phyloP scores from a whole-genome alignment of 192 early-diverging fungal genomes.

The Dissophora ornata region DNA sequence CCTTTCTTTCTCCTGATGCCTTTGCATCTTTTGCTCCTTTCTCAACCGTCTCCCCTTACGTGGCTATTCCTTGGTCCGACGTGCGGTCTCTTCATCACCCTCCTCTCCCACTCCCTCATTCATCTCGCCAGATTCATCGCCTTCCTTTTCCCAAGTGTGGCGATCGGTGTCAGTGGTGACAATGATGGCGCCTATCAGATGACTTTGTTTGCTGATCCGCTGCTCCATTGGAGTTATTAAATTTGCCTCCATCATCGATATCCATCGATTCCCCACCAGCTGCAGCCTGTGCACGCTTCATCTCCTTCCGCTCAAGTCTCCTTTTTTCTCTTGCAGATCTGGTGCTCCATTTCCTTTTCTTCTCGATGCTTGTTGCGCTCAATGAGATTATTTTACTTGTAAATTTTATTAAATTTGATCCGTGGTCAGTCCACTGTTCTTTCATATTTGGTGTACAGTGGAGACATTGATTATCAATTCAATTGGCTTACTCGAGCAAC shows the following conservation, averaged over 20 bases:
- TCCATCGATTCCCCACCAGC: conserved; percentile 1
- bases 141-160: conserved; percentile 16
- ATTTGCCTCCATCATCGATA: conserved; percentile 2
- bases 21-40: conserved; percentile 33
- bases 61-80: conserved; percentile 15
- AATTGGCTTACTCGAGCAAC: conserved; percentile 16
- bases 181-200: too few species aligned
- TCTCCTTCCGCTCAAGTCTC: conserved; percentile 23
- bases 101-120: conserved; percentile 8
- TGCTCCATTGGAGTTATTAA: conserved; percentile 13
- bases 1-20: conserved; percentile 15
- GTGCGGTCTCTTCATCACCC: conserved; percentile 25
- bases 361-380: conserved; percentile 38
- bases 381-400: conserved; percentile 37
- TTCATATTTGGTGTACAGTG: too few species aligned
- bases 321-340: conserved; percentile 8
- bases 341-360: conserved; percentile 28
- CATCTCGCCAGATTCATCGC: neutral
- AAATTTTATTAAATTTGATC: conserved; percentile 15
- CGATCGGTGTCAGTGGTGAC: conserved; percentile 33
- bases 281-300: conserved; percentile 14
- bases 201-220: too few species aligned
- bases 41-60: conserved; percentile 26
- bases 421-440: neutral
- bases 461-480: too few species aligned